A percentile compares a stretch with the other conserved stretches of the same genome.
These are phyloP conservation scores for Hysterium pulicare DNA, from an alignment of 2,329 filamentous ascomycete genomes.

Conservation along the genomic window DNA sequence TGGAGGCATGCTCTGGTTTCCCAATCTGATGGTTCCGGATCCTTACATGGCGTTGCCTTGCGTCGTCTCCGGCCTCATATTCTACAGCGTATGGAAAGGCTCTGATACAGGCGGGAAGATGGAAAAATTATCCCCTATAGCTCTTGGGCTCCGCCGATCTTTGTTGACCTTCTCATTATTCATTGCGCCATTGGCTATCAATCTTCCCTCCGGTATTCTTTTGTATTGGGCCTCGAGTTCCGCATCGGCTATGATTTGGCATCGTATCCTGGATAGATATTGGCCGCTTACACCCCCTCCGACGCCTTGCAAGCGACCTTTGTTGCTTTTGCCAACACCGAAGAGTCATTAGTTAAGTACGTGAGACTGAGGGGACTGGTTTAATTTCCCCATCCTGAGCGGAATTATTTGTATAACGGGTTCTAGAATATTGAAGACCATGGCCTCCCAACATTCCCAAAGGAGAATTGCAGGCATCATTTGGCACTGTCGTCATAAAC, in stretches of 20 bases:
- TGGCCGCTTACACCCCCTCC: conserved; percentile 1
- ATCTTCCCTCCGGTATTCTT: conserved; percentile 40
- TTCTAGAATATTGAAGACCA: too few species aligned
- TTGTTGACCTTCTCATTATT: conserved; percentile 27
- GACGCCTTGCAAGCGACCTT: conserved; percentile 1
- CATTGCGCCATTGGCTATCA: conserved; percentile 30
- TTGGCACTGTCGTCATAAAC: too few species aligned
- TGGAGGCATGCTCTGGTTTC: conserved; percentile 62
- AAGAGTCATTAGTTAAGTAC: too few species aligned
- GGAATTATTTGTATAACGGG: too few species aligned
- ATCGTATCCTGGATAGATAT: not conserved
- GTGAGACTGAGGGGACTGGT: too few species aligned
- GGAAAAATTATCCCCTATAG: too few species aligned
- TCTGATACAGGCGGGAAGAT: conserved; percentile 18
- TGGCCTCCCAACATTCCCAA: too few species aligned
- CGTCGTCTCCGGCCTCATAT: conserved; percentile 47
- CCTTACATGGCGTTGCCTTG: conserved; percentile 49
- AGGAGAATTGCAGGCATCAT: too few species aligned
- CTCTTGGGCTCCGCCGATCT: conserved; percentile 10
- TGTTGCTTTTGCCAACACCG: too few species aligned
- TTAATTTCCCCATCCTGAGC: too few species aligned
- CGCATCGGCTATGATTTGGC: conserved; percentile 23
- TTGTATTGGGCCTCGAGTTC: conserved; percentile 41
- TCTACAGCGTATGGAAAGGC: conserved; percentile 44
- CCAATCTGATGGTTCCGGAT: conserved; percentile 54